A percentile compares a stretch with the other conserved stretches of the same genome.
These are phyloP conservation scores for Diaporthe velutina DNA, from an alignment of 2,329 filamentous ascomycete species.

Conservation along the genomic window DNA sequence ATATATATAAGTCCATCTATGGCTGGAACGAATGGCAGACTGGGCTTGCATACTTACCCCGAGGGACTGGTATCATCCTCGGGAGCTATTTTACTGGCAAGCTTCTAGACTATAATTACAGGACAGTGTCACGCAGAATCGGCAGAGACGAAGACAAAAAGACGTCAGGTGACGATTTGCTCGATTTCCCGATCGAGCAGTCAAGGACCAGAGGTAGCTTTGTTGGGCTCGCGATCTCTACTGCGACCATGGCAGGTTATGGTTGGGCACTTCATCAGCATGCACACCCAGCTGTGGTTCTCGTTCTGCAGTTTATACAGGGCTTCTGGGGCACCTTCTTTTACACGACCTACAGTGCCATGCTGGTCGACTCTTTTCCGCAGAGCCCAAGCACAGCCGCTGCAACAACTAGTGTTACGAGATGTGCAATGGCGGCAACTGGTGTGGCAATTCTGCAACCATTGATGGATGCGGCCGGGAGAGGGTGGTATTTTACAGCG, in stretches of 20 bases:
- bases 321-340: constrained; percentile 5
- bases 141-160: background rate
- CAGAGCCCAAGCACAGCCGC: background rate
- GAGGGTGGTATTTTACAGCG: constrained; percentile 5
- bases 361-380: constrained; percentile 12
- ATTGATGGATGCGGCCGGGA: constrained; percentile 1
- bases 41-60: constrained; percentile 30
- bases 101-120: constrained; percentile 5
- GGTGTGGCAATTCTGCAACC: background rate
- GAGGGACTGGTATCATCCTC: background rate
- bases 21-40: constrained; percentile 53
- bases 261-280: constrained; percentile 2
- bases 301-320: background rate
- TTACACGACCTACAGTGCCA: background rate
- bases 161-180: background rate
- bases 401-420: background rate
- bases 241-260: background rate
- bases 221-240: background rate
- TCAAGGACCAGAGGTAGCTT: background rate
- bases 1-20: constrained; percentile 62
- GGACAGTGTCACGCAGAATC: background rate
- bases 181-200: background rate
- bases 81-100: constrained; percentile 22
- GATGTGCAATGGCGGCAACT: background rate
- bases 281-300: background rate